These are phyloP conservation scores for Bothriochloa decipiens DNA, from an alignment of 176 grass and related monocot genomes.

Conservation along the genomic window DNA sequence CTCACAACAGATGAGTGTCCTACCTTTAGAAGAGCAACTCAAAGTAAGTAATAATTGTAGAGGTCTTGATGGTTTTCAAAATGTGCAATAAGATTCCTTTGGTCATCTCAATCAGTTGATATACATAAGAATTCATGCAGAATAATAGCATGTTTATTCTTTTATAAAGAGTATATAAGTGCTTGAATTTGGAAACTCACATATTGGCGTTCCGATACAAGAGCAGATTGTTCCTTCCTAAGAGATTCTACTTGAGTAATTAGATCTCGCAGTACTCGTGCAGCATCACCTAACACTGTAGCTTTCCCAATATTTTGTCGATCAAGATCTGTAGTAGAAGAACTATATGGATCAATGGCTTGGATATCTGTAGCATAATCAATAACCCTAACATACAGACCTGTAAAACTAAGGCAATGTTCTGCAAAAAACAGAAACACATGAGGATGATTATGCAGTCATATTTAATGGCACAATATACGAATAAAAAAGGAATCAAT, in stretches of 20 bases:
- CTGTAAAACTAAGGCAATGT: neutral
- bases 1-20: neutral
- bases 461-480: neutral
- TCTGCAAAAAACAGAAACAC: slow-evolving; percentile 11
- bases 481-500: slow-evolving; percentile 19
- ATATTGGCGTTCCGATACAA: slow-evolving; percentile 63
- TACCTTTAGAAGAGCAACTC: neutral
- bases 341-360: slow-evolving; percentile 34
- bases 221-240: slow-evolving; percentile 64
- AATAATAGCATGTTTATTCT: neutral
- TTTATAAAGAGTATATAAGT: slow-evolving; percentile 10
- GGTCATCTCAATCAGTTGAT: neutral
- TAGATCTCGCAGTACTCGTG: slow-evolving; percentile 64
- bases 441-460: neutral
- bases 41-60: neutral
- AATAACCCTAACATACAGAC: slow-evolving; percentile 23
- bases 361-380: slow-evolving; percentile 11
- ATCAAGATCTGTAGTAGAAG: slow-evolving; percentile 65
- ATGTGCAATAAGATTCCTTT: slow-evolving; percentile 1
- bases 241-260: slow-evolving; percentile 66
- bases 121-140: neutral
- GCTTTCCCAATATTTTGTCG: slow-evolving; percentile 74
- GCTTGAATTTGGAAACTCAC: slow-evolving; percentile 56
- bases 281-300: slow-evolving; percentile 64
- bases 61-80: neutral